Percentiles rank a stretch among this genome's conserved stretches.
phyloP scores from a whole-genome alignment of 192 early-diverging fungal species.

The Coemansia sp. region DNA sequence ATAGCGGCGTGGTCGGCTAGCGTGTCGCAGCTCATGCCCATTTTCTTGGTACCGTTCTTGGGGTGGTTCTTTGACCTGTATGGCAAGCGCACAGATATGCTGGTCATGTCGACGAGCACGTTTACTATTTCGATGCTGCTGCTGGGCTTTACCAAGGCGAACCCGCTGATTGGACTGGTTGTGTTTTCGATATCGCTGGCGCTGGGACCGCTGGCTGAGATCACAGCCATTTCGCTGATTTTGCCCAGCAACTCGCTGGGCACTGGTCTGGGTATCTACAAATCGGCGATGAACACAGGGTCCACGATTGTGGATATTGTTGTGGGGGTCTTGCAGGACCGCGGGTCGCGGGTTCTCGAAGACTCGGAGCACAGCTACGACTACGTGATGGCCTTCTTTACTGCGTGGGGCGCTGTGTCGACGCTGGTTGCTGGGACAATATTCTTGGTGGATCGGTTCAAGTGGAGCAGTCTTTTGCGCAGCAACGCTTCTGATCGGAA shows the following conservation, averaged over 20 bases:
- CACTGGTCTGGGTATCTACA: conserved; percentile 64
- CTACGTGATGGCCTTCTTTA: conserved; percentile 54
- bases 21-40: conserved; percentile 66
- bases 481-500: conserved; percentile 22
- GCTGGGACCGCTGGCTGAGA: conserved; percentile 61
- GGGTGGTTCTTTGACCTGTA: conserved; percentile 68
- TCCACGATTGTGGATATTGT: conserved; percentile 61
- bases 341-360: conserved; percentile 27
- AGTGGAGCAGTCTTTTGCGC: conserved; percentile 39
- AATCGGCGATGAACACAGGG: conserved; percentile 63
- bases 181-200: conserved; percentile 62
- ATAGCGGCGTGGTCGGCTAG: conserved; percentile 67
- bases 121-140: conserved; percentile 49
- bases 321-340: conserved; percentile 63
- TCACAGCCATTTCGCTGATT: conserved; percentile 63
- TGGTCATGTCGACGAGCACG: conserved; percentile 30
- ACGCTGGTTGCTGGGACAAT: conserved; percentile 31
- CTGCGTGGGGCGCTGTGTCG: conserved; percentile 49
- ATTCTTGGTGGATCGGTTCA: conserved; percentile 42
- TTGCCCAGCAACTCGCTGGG: conserved; percentile 60
- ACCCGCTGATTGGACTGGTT: conserved; percentile 58
- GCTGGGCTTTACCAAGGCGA: conserved; percentile 60
- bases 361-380: conserved; percentile 50
- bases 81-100: conserved; percentile 60
- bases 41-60: conserved; percentile 68